Evolutionary conservation across 176 grass and related monocot genomes (phyloP).

Genomic region (Triticum dicoccoides): DNA sequence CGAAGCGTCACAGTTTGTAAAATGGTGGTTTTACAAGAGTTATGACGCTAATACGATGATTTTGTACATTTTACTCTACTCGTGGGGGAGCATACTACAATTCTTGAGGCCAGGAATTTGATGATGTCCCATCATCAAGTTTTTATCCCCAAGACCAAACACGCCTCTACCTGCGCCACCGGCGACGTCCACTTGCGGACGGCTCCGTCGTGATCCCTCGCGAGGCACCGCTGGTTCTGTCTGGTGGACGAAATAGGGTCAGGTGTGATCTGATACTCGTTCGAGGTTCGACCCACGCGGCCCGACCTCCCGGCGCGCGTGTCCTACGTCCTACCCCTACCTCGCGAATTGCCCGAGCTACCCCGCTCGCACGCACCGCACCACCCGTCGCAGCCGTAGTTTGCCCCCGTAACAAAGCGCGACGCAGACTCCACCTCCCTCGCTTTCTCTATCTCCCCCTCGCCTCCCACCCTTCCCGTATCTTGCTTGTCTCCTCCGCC

Average conservation of each 20-base stretch:
- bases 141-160: no score
- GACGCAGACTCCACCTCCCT: constrained; percentile 30
- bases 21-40: no score
- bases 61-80: no score
- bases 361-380: constrained; percentile 19
- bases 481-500: constrained; percentile 20
- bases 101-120: no score
- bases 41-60: no score
- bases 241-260: background rate
- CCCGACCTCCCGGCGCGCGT: constrained; percentile 19
- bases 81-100: no score
- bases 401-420: constrained; percentile 34
- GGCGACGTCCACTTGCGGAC: background rate
- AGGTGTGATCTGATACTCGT: background rate
- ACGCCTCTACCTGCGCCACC: no score
- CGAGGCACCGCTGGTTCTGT: background rate
- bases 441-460: constrained; percentile 4
- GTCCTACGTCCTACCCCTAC: background rate
- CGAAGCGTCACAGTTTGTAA: no score
- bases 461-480: background rate
- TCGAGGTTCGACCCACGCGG: constrained; percentile 31
- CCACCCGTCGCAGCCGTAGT: constrained; percentile 16
- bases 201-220: constrained; percentile 13
- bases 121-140: no score
- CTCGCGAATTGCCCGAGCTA: constrained; percentile 32